Conservation (phyloP, 441 rosid genomes). For the Caryocar brasiliense region DNA sequence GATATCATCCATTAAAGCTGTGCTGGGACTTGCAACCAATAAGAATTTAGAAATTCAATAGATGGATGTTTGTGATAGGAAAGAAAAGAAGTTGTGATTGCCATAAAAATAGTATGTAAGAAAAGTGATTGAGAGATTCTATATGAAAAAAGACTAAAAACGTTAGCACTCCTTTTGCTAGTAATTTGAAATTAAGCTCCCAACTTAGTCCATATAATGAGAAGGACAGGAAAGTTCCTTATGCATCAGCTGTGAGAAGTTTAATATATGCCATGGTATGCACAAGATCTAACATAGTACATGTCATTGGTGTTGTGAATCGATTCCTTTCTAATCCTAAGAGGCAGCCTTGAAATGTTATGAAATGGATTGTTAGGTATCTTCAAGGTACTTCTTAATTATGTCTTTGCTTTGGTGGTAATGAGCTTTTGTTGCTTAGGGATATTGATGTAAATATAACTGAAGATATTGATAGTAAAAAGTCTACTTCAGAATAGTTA, state of each 20-base stretch:
- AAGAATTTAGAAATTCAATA: background rate
- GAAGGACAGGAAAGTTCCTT: background rate
- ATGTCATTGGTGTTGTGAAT: background rate
- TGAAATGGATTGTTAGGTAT: background rate
- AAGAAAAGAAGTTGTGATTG: background rate
- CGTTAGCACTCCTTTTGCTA: background rate
- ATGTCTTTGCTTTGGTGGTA: background rate
- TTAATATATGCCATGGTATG: background rate
- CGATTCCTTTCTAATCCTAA: background rate
- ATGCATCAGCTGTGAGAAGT: background rate
- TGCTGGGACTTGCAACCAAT: background rate
- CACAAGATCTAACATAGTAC: background rate
- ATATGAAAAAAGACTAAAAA: background rate
- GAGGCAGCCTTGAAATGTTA: background rate
- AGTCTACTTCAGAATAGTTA: background rate
- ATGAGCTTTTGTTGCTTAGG: background rate
- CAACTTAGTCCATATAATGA: background rate
- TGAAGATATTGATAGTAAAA: background rate
- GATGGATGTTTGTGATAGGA: background rate
- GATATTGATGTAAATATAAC: background rate
- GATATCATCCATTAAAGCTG: background rate
- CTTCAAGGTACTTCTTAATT: background rate
- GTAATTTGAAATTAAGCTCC: background rate
- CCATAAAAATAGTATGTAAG: background rate
- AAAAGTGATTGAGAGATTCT: background rate